phyloP scores from a whole-genome alignment of 1,284 basidiomycete genomes.

The Athelia psychrophila region DNA sequence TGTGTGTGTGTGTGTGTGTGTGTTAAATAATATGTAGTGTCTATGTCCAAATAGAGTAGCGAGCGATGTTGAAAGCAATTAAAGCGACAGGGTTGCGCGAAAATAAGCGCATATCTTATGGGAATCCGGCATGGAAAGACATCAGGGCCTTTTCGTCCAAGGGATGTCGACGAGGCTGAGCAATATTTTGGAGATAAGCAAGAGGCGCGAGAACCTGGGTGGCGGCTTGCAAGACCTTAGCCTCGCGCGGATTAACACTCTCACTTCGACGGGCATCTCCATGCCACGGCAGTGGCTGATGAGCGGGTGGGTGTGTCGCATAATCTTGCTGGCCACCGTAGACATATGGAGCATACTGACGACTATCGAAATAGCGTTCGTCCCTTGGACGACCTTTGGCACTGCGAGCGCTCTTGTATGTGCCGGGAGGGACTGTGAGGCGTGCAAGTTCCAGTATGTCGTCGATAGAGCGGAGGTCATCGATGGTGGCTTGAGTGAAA shows the following conservation, averaged over 20 bases:
- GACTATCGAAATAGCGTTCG: conserved; percentile 2
- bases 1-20: no score
- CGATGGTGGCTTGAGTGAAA: conserved; percentile 59
- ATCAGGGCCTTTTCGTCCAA: conserved; percentile 60
- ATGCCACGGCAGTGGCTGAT: not conserved
- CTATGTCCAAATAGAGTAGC: not conserved
- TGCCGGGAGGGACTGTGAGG: conserved; percentile 54
- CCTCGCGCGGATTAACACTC: not conserved
- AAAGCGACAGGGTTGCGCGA: conserved; percentile 1
- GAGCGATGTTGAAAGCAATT: conserved; percentile 2
- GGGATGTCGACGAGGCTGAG: conserved; percentile 48
- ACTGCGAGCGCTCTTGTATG: conserved; percentile 61
- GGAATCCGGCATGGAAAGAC: conserved; percentile 37
- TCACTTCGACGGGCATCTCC: not conserved
- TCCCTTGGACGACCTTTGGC: conserved; percentile 41
- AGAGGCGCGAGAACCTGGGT: conserved; percentile 46
- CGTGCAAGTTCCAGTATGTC: conserved; percentile 50
- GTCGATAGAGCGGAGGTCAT: conserved; percentile 54
- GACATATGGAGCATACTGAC: conserved; percentile 2
- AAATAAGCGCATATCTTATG: conserved; percentile 11
- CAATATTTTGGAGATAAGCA: conserved; percentile 48
- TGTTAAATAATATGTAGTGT: no score
- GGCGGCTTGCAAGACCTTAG: conserved; percentile 26
- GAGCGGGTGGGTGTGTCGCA: conserved; percentile 2
- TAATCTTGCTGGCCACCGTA: not conserved